Conservation (phyloP, 2,329 filamentous ascomycete species). For the Periconia sp. region DNA sequence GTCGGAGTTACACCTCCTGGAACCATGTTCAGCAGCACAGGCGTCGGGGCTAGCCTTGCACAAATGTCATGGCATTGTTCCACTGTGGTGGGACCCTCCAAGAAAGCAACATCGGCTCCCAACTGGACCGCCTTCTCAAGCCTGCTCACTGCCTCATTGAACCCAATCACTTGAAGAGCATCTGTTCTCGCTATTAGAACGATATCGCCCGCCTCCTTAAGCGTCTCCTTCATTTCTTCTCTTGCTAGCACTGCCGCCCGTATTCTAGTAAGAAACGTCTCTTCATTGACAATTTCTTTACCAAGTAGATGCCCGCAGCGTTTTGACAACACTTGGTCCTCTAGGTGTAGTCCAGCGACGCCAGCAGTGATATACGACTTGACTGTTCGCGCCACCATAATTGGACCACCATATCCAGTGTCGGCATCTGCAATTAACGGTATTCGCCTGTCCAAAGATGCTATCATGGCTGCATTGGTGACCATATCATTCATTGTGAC, state of each 20-base stretch:
- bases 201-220: conserved; percentile 47
- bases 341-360: conserved; percentile 63
- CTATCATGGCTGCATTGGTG: conserved; percentile 66
- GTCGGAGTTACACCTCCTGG: conserved; percentile 59
- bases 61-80: conserved; percentile 52
- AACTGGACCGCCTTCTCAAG: conserved; percentile 51
- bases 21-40: conserved; percentile 61
- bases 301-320: conserved; percentile 66
- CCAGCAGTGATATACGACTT: conserved; percentile 56
- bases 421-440: conserved; percentile 57
- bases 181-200: conserved; percentile 68
- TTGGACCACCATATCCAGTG: conserved; percentile 54
- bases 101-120: conserved; percentile 60
- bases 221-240: conserved; percentile 49
- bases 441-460: conserved; percentile 56
- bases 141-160: conserved; percentile 58
- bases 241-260: conserved; percentile 58
- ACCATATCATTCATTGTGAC: conserved; percentile 66
- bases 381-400: conserved; percentile 55
- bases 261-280: conserved; percentile 59
- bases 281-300: conserved; percentile 61
- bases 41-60: conserved; percentile 53
- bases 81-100: conserved; percentile 62
- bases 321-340: conserved; percentile 66
- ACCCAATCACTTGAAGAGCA: conserved; percentile 60